These are phyloP conservation scores for Globisporangium megalacanthum DNA, from an alignment of 352 stramenopile genomes.

Conservation along the genomic window DNA sequence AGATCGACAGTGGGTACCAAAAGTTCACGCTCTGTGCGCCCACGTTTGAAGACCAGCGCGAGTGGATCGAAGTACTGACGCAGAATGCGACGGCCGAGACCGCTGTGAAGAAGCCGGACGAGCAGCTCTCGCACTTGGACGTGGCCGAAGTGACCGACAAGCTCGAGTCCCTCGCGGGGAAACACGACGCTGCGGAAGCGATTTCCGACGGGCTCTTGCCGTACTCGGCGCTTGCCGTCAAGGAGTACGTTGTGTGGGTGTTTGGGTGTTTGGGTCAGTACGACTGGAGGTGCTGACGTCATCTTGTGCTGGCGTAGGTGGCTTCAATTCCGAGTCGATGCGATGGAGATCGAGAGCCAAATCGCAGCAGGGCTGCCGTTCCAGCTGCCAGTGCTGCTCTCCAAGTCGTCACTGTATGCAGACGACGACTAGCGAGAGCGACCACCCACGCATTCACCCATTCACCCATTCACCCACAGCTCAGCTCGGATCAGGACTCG, in stretches of 20 bases:
- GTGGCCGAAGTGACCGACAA: slow-evolving; percentile 68
- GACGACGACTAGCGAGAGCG: slow-evolving; percentile 72
- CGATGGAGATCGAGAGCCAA: slow-evolving; percentile 81
- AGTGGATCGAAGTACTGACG: slow-evolving; percentile 85
- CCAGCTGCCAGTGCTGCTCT: slow-evolving; percentile 79
- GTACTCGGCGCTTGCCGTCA: slow-evolving; percentile 79
- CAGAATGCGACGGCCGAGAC: slow-evolving; percentile 83
- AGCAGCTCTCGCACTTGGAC: slow-evolving; percentile 68
- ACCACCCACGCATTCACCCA: no score
- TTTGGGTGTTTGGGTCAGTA: neutral
- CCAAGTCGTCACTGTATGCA: slow-evolving; percentile 83
- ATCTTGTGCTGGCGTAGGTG: slow-evolving; percentile 35
- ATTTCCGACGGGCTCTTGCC: slow-evolving; percentile 62
- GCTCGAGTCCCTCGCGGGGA: slow-evolving; percentile 77
- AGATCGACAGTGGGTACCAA: slow-evolving; percentile 74
- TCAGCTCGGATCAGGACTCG: no score
- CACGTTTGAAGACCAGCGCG: slow-evolving; percentile 84
- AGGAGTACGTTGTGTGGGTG: slow-evolving; percentile 58
- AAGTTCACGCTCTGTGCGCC: slow-evolving; percentile 81
- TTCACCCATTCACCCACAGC: no score
- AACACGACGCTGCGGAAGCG: slow-evolving; percentile 59
- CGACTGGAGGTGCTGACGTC: slow-evolving; percentile 10
- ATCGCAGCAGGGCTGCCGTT: slow-evolving; percentile 74
- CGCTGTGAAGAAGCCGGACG: slow-evolving; percentile 66
- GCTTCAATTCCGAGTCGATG: slow-evolving; percentile 81